Percentiles rank a stretch among this genome's conserved stretches.
phyloP scores from a whole-genome alignment of 2,329 filamentous ascomycete genomes.

The Pestalotiopsis sp. region DNA sequence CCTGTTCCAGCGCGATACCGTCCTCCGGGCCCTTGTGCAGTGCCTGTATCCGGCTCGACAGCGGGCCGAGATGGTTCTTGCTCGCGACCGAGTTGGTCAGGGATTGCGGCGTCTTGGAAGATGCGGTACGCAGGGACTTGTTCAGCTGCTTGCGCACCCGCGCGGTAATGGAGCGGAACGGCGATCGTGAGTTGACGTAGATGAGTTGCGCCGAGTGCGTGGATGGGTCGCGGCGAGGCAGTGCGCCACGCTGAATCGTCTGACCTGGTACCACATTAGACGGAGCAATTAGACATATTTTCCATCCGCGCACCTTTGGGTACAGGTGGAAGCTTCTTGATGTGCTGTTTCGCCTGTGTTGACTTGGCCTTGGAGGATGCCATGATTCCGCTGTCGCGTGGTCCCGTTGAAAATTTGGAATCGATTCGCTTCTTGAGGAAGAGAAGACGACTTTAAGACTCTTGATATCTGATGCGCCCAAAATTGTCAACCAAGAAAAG shows the following conservation, averaged over 20 bases:
- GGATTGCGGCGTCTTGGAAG: constrained; percentile 23
- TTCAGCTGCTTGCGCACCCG: constrained; percentile 67
- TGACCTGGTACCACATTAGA: constrained; percentile 40
- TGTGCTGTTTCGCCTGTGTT: constrained; percentile 19
- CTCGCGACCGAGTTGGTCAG: constrained; percentile 41
- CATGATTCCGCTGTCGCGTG: not conserved
- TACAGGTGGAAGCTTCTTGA: constrained; percentile 32
- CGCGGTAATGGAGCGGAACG: constrained; percentile 70
- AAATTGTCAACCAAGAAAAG: not conserved
- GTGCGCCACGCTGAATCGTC: constrained; percentile 52
- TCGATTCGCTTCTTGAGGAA: not conserved
- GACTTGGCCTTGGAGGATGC: not conserved
- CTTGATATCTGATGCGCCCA: not conserved
- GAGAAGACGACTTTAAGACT: not conserved
- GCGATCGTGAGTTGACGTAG: constrained; percentile 67
- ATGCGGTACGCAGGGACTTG: constrained; percentile 46
- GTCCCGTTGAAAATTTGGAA: not conserved
- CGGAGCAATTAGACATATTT: not conserved
- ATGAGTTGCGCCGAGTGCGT: constrained; percentile 44
- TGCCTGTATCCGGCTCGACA: constrained; percentile 49
- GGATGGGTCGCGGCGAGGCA: constrained; percentile 44
- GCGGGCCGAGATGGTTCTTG: constrained; percentile 42
- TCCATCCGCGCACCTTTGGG: constrained; percentile 27
- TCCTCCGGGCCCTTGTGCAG: constrained; percentile 36
- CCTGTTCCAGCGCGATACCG: constrained; percentile 34